Evolutionary conservation across 495 filamentous ascomycete genomes (phyloP), one percentile per base, ranked within the genome.

Genomic region (Podospora conica): DNA sequence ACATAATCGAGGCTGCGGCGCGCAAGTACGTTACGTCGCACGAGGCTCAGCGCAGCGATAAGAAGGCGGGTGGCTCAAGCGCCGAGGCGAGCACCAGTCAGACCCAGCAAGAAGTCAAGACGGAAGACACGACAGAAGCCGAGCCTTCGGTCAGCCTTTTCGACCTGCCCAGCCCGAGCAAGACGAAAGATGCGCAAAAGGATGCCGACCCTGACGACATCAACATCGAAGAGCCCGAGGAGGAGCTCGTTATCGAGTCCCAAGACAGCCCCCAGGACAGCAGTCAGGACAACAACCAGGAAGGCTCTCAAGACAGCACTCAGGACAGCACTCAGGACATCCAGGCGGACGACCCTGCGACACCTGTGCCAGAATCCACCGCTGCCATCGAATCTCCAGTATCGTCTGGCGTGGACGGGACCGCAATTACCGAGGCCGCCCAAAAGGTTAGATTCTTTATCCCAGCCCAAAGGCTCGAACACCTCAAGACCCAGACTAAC

Each of bases 161-260:
- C 25, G 61, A 31, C 7, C 61, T 67, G 15, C 12, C 68, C 6
- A 9, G 66, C 6, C 9, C 58, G 15, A 6, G 66, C 56, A 75
- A 67, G 40, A 23, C 58, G 5, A 76, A 75, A 20, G 72, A 71
- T 0, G 40, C 22, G 15, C 58, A 71, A 63, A 78, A 63, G 57
- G 75, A 74, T 62, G 69, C 71, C 1, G 72, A 74, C 24, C 81
- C 81, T 0, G 81, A 84, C 8, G 81, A 83, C 64, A 81, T 84
- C 55, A 69, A 82, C 55, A 77, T 83, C 20, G 77, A 79, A 61
- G 74, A 71, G 61, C 82, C 80, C 0, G 79, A 80, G 57, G 77
- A 75, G 21, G 64, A 78, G 53, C 73, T 79, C 53, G 56, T 54
- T 25, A 58, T 73, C 11, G 73, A 78, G 7, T 56, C 70, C 12